Percentiles rank a stretch among this genome's conserved stretches.
Evolutionary conservation across 768 basidiomycete genomes (phyloP).

Genomic region (Dioszegia aurantiaca): DNA sequence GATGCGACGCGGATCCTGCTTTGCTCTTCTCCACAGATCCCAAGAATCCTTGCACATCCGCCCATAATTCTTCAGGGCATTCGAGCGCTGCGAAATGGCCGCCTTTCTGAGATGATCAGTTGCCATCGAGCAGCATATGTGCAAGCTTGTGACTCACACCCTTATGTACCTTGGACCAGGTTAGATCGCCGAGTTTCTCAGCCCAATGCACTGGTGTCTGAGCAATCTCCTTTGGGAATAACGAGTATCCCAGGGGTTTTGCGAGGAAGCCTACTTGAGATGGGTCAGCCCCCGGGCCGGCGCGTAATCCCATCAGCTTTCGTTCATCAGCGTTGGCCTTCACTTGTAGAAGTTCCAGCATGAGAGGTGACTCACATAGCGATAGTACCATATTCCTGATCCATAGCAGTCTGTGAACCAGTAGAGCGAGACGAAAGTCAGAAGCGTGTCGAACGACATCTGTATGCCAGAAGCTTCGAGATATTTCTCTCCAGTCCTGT

Average conservation of each 20-base stretch:
- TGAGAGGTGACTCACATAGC: slow-evolving; percentile 3
- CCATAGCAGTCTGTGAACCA: slow-evolving; percentile 38
- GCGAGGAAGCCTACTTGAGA: slow-evolving; percentile 6
- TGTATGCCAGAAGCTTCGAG: slow-evolving; percentile 40
- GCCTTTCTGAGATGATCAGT: slow-evolving; percentile 20
- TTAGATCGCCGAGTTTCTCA: slow-evolving; percentile 38
- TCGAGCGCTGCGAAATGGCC: slow-evolving; percentile 53
- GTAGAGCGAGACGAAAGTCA: slow-evolving; percentile 44
- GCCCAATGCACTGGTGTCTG: slow-evolving; percentile 13
- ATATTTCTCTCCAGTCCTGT: slow-evolving; percentile 52
- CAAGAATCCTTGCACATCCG: slow-evolving; percentile 49
- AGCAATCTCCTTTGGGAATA: slow-evolving; percentile 45
- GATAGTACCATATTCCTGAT: slow-evolving; percentile 23
- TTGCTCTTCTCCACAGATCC: slow-evolving; percentile 32
- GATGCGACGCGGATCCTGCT: not conserved
- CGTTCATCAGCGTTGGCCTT: no score
- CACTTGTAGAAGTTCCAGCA: not conserved
- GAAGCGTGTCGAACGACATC: slow-evolving; percentile 29
- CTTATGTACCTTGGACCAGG: slow-evolving; percentile 40
- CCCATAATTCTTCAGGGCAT: slow-evolving; percentile 38
- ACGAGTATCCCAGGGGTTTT: slow-evolving; percentile 47
- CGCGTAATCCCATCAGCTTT: slow-evolving; percentile 1
- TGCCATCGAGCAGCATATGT: not conserved
- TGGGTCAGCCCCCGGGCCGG: slow-evolving; percentile 3
- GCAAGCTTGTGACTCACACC: slow-evolving; percentile 15